phyloP scores from a whole-genome alignment of 495 filamentous ascomycete genomes.

The Collariella sp. region DNA sequence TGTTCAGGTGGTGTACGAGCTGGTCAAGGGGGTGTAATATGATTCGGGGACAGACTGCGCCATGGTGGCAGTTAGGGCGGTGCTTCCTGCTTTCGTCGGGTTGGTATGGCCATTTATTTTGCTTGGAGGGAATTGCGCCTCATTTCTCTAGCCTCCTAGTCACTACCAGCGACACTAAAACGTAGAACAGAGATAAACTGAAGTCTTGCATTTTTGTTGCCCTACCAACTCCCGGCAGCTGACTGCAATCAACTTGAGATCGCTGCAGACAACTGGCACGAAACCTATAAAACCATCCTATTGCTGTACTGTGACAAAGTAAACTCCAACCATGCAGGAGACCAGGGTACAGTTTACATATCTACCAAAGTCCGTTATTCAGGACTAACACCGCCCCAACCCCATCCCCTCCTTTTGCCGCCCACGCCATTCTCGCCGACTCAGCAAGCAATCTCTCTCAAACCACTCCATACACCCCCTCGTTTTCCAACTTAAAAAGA shows the following conservation, averaged over 20 bases:
- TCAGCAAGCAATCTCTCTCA: background rate
- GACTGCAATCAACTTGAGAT: conserved; percentile 1
- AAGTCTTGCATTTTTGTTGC: background rate
- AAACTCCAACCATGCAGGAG: conserved; percentile 30
- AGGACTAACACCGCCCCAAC: background rate
- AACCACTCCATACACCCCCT: background rate
- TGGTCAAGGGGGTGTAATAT: background rate
- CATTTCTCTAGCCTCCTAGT: background rate
- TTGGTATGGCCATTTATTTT: background rate
- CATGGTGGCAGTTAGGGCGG: background rate
- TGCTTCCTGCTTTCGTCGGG: background rate
- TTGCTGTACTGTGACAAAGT: conserved; percentile 28
- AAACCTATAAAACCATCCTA: conserved; percentile 14
- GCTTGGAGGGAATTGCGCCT: background rate
- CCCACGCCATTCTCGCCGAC: background rate
- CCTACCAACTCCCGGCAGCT: background rate
- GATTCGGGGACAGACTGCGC: background rate
- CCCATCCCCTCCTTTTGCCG: background rate
- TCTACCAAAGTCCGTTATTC: conserved; percentile 14
- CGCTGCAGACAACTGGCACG: background rate
- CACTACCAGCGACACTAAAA: background rate
- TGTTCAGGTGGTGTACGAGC: conserved; percentile 28
- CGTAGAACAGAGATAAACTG: background rate
- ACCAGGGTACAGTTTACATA: conserved; percentile 29
- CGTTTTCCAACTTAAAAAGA: conserved; percentile 45